Evolutionary conservation across 805 yeast species (phyloP), one percentile per base, ranked within the genome.

Genomic region (Kluyveromyces aestuarii): DNA sequence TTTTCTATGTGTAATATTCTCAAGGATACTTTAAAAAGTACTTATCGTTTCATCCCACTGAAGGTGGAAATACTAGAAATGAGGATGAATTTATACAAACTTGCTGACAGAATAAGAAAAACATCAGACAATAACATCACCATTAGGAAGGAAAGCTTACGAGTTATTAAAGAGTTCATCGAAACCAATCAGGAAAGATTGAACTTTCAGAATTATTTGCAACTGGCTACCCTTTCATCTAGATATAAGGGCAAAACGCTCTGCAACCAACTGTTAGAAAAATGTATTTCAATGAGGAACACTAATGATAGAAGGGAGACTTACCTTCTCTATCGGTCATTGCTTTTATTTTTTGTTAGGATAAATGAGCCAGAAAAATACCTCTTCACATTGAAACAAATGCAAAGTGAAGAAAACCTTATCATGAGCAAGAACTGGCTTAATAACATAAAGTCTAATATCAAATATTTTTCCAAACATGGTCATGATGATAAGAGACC

Each of bases 11-110:
- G 25, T 17, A 30, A 43, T 27, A 41, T 52, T 14, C 39, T 61
- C 18, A 57, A 56, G 45, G 53, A 56, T 9, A 47, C 53, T 30
- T 40, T 58, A 21, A 43, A 49, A 17, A 51, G 52, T 2, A 45
- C 49, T 21, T 53, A 48, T 38, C 51, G 51, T 16, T 43, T 46
- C 7, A 40, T 55, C 11, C 66, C 65, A 1, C 30, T 56, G n/a
- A 61, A 59, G 38, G 43, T 58, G 6, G 57, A 56, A 11, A 55
- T 61, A 11, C 41, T 62, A 10, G 60, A 61, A 47, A 61, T 27
- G 51, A 55, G 38, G 47, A 54, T 21, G 53, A 53, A 19, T 44
- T 53, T 21, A 8, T 44, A n/a, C 40, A 38, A 11, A 40, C 47
- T 30, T 45, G 50, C 33, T 41, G 43, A 21, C 25, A 48, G 16